phyloP scores from a whole-genome alignment of 176 grass and related monocot species.

The Oryza brachyantha region DNA sequence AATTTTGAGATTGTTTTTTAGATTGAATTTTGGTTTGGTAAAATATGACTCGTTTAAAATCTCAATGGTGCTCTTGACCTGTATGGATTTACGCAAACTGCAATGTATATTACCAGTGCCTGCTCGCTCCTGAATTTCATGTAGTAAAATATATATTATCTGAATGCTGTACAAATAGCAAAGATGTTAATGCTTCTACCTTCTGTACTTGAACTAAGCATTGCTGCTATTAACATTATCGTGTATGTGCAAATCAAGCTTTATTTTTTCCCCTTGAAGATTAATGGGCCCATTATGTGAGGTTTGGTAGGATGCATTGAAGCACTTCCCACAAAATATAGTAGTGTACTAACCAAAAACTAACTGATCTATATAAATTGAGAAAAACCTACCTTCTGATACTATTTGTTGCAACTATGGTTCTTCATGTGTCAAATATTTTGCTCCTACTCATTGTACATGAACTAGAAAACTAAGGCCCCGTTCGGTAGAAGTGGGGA shows the following conservation, averaged over 20 bases:
- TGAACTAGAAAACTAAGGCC: too few relatives aligned
- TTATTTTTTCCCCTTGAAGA: too few relatives aligned
- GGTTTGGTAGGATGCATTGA: neutral
- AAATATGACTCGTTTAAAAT: constrained; percentile 3
- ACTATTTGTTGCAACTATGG: neutral
- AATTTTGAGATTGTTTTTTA: neutral
- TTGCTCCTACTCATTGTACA: constrained; percentile 12
- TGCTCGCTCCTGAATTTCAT: neutral
- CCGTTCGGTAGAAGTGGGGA: too few relatives aligned
- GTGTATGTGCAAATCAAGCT: neutral
- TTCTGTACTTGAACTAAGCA: neutral
- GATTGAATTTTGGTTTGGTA: neutral
- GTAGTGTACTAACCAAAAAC: neutral
- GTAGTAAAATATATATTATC: neutral
- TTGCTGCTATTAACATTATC: neutral
- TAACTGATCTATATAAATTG: neutral
- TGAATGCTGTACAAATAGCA: neutral
- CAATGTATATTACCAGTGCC: neutral
- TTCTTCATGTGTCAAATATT: neutral
- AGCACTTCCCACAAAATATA: neutral
- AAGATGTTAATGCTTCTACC: neutral
- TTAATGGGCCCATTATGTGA: neutral
- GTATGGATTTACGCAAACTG: neutral
- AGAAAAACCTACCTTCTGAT: neutral
- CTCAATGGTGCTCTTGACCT: constrained; percentile 2